Evolutionary conservation across 768 basidiomycete species (phyloP), one percentile per base, ranked within the genome.

Genomic region (Trametes punicea): DNA sequence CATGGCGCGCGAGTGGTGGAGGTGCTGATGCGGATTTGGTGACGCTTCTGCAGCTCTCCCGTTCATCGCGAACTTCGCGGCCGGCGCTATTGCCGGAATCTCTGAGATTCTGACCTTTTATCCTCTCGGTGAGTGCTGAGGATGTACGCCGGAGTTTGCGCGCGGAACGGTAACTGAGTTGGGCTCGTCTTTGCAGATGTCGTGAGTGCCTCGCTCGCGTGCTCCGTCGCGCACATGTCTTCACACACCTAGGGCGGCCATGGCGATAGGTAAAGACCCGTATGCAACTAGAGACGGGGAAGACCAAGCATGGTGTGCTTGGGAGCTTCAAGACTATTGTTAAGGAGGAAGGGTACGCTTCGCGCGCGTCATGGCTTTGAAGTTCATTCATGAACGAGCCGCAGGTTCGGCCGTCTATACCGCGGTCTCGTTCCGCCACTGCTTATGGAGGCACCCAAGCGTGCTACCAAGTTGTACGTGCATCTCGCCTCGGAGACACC

Each of bases 381-480:
- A n/a, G n/a, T n/a, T n/a, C n/a, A n/a, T n/a, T n/a, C n/a, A n/a
- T n/a, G n/a, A n/a, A n/a, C n/a, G n/a, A 51, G 36, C 30, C 36
- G 2, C 64, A 95, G 93, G 51, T 72, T 76, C 50, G 88, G 90
- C 44, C 81, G 93, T 41, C 74, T 99, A 53, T 99, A 99, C 75
- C 81, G 95, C 76, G 97, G 96, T 63, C 84, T 99, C 56, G 87
- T 94, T n/a, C 93, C 97, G 9, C 97, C 97, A 16, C 73, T 99
- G 9, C 81, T 98, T 65, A 76, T 99, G 41, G 97, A 99, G 73
- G 97, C 97, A 15, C 97, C 97, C 2, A 99, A 99, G 75, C 87
- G 97, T 73, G 97, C 97, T 15, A 90, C 94, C 45, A 99, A 98
- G 81, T 91, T 90, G 88, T 89, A 61, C 59, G 84, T 75, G 49